Percentiles rank a stretch among this genome's conserved stretches.
Evolutionary conservation across 192 early-diverging fungal species (phyloP).

Genomic region (Backusella mclennaniae): DNA sequence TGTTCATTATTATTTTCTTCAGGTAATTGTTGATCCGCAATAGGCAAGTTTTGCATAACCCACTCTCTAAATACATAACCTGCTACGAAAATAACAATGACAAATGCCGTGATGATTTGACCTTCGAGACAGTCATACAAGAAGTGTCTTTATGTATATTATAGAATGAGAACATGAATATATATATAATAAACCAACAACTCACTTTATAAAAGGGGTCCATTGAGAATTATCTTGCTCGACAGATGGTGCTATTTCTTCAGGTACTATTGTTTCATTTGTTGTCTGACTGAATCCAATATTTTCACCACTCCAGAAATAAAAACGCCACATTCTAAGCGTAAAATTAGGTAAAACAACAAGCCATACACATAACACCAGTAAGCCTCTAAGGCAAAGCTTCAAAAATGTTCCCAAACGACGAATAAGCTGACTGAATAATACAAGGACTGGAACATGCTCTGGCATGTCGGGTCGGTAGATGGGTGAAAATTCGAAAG

Average conservation of each 20-base stretch:
- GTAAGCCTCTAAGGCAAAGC: conserved; percentile 52
- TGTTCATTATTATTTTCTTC: conserved; percentile 8
- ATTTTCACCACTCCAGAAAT: conserved; percentile 75
- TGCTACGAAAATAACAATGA: conserved; percentile 76
- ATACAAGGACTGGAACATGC: conserved; percentile 51
- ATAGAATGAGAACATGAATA: neutral
- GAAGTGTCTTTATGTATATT: conserved; percentile 36
- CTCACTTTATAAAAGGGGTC: conserved; percentile 10
- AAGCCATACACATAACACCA: conserved; percentile 77
- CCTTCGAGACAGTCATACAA: conserved; percentile 81
- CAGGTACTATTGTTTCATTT: conserved; percentile 1
- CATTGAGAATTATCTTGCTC: neutral
- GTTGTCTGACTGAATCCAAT: conserved; percentile 33
- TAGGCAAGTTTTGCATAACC: conserved; percentile 69
- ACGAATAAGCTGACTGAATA: conserved; percentile 21
- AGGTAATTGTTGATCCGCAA: conserved; percentile 11
- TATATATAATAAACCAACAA: neutral
- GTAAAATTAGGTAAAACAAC: conserved; percentile 78
- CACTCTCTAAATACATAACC: conserved; percentile 88
- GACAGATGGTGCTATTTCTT: neutral
- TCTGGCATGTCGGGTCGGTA: conserved; percentile 74
- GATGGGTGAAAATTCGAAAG: conserved; percentile 81
- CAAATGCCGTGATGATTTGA: conserved; percentile 71
- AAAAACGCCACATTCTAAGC: conserved; percentile 82
- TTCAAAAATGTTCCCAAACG: conserved; percentile 22